Percentiles rank a stretch among this genome's conserved stretches.
Conservation (phyloP, 257 asterid genomes). For the Apocynum venetum region DNA sequence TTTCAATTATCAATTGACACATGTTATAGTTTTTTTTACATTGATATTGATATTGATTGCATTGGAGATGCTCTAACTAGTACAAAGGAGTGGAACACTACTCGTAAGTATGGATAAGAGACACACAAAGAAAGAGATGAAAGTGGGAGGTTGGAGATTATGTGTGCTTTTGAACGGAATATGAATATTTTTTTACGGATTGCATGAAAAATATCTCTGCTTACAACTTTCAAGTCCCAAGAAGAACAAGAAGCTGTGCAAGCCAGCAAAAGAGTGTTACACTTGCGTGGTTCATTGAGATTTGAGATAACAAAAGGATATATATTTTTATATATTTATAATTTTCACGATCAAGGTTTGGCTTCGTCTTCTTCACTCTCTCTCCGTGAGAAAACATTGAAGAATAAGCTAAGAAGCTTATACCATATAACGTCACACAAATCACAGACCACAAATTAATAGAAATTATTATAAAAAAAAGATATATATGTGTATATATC, state of each 20-base stretch:
- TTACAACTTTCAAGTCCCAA: conserved; percentile 5
- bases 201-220: conserved; percentile 2
- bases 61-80: too few relatives aligned
- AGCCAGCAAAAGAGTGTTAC: conserved; percentile 2
- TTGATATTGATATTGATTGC: too few relatives aligned
- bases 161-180: too few relatives aligned
- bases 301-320: neutral
- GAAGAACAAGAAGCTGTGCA: conserved; percentile 2
- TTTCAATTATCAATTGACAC: too few relatives aligned
- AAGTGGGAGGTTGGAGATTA: too few relatives aligned
- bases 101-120: too few relatives aligned
- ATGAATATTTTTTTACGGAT: neutral
- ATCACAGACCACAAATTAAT: conserved; percentile 7
- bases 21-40: too few relatives aligned
- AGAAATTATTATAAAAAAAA: neutral
- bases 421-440: neutral
- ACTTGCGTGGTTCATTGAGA: neutral
- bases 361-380: neutral
- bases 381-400: neutral
- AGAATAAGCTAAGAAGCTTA: neutral
- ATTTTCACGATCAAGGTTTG: too few relatives aligned
- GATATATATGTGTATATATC: neutral
- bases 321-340: neutral
- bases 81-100: too few relatives aligned
- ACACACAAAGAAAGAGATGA: too few relatives aligned